Base-by-base conservation (phyloP, 495 filamentous ascomycete genomes). In the Podospora fimiseda region DNA sequence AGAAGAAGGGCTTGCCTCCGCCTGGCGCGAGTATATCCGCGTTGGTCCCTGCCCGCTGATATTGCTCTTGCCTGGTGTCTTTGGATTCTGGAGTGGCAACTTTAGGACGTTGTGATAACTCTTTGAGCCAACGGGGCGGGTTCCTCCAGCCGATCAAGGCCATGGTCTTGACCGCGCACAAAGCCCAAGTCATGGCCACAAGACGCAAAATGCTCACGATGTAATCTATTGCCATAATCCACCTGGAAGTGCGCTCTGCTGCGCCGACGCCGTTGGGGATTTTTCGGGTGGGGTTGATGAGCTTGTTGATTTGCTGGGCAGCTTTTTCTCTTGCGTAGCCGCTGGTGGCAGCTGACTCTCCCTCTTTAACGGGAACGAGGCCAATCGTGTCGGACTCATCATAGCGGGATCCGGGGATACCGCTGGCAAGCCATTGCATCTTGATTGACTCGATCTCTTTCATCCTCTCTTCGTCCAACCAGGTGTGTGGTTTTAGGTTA, bases 391-490 rank as follows among this genome's bases (percentile, higher is more conserved):
- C 74, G 8, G 71, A 60, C 6, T 72, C 66, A 33, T 77, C 77
- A 48, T 74, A 76, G 14, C 70, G 71, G 8, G 66, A 67, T 41
- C 67, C 68, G 43, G 70, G 62, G 18, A 73, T 58, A 20, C 73
- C 68, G 13, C 72, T 63, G 16, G 72, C 68, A 14, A 72, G 62
- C 74, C 74, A 75, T 62, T 76, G 69, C 64, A 75, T 73, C 49
- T 72, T 67, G 18, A 76, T 55, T 57, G 84, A 76, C 23, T 88
- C 77, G 14, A 93, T 65, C 55, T 87, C 80, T 39, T 69, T 72
- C 7, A 83, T 68, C 19, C 90, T 78, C 40, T 95, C 90, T 41
- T 87, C 84, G 58, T 98, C 93, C 9, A 98, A 72, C 93, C 93
- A 98, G 0, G 94, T 97, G 72, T 84, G 83, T n/a, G 74, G 73